These are phyloP conservation scores for Leccinum arenicola DNA, from an alignment of 768 basidiomycete species.

Conservation along the genomic window DNA sequence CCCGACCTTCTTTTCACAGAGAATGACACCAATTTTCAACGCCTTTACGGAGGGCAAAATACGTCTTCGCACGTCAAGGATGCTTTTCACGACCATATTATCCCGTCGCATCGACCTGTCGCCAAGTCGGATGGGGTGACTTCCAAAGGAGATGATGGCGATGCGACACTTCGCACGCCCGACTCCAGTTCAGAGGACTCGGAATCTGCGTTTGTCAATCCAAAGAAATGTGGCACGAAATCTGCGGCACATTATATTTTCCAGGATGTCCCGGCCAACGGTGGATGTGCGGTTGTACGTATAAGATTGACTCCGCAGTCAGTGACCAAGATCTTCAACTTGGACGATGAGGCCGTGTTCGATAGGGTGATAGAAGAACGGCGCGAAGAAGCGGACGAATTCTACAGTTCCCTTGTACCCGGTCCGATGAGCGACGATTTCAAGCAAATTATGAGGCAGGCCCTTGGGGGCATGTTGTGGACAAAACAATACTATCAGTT, in stretches of 20 bases:
- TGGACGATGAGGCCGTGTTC: conserved; percentile 86
- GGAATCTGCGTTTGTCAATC: conserved; percentile 65
- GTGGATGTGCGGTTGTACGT: conserved; percentile 93
- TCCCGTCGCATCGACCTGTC: conserved; percentile 72
- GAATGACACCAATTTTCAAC: conserved; percentile 93
- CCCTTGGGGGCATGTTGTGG: conserved; percentile 96
- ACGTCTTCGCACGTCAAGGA: conserved; percentile 86
- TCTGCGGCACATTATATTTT: conserved; percentile 91
- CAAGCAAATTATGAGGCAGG: conserved; percentile 95
- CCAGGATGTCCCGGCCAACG: conserved; percentile 79
- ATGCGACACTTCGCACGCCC: not conserved
- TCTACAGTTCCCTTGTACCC: conserved; percentile 77
- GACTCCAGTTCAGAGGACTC: not conserved
- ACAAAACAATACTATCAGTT: conserved; percentile 97
- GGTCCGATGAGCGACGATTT: conserved; percentile 91
- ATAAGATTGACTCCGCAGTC: conserved; percentile 83
- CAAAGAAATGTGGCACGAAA: conserved; percentile 86
- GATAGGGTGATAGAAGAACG: conserved; percentile 89
- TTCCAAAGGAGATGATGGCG: not conserved
- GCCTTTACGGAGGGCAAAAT: conserved; percentile 89
- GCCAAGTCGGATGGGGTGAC: conserved; percentile 34
- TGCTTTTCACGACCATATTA: conserved; percentile 97
- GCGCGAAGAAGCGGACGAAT: conserved; percentile 93
- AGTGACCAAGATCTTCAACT: conserved; percentile 69
- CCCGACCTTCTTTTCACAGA: conserved; percentile 93